Percentiles rank a stretch among this genome's conserved stretches.
These are phyloP conservation scores for Penicillium coffeae DNA, from an alignment of 495 filamentous ascomycete genomes.

Conservation along the genomic window DNA sequence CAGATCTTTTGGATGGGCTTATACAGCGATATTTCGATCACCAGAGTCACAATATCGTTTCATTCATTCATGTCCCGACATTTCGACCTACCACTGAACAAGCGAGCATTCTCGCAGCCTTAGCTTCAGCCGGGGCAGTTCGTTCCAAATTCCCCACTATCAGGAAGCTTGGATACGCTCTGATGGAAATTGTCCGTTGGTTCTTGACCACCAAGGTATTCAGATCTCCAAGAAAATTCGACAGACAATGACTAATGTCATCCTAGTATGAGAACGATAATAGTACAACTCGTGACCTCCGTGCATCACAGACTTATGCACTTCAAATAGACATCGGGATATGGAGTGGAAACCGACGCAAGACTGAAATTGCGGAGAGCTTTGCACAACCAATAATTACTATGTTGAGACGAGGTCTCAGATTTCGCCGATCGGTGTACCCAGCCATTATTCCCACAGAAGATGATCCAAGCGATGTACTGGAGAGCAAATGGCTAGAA, in stretches of 20 bases:
- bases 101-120: constrained; percentile 52
- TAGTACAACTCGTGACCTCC: constrained; percentile 48
- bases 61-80: constrained; percentile 57
- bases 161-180: constrained; percentile 58
- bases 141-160: constrained; percentile 52
- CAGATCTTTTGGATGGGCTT: constrained; percentile 54
- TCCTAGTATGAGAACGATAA: constrained; percentile 58
- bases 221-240: no score
- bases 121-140: constrained; percentile 55
- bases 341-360: constrained; percentile 65
- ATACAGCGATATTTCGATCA: constrained; percentile 57
- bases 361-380: constrained; percentile 66
- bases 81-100: constrained; percentile 48
- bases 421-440: constrained; percentile 41
- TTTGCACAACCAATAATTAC: constrained; percentile 50
- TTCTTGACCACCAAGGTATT: constrained; percentile 45
- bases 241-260: no score
- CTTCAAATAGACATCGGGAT: constrained; percentile 56
- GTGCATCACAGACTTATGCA: constrained; percentile 52
- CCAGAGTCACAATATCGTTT: constrained; percentile 44
- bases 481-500: constrained; percentile 55
- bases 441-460: constrained; percentile 35
- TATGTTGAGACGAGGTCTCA: constrained; percentile 40
- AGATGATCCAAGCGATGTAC: constrained; percentile 41
- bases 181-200: constrained; percentile 56